Percentiles rank a stretch among this genome's conserved stretches.
phyloP scores from a whole-genome alignment of 2,329 filamentous ascomycete genomes.

The Ambrosiella beaveri region DNA sequence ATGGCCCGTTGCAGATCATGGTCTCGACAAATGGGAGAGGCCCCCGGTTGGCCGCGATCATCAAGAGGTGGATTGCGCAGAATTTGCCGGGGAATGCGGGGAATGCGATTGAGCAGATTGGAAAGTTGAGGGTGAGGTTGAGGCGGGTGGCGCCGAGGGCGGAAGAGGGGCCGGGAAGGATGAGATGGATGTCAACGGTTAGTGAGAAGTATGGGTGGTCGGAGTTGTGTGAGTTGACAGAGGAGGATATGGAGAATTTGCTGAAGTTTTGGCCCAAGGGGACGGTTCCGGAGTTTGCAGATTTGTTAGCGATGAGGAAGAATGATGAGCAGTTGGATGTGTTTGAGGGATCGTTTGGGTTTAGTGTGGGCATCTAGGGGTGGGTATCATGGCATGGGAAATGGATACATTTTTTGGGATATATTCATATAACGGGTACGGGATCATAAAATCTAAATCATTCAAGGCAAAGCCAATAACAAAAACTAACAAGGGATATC shows the following conservation, averaged over 20 bases:
- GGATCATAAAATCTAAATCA: neutral
- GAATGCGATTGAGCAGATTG: conserved; percentile 70
- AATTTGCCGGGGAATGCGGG: conserved; percentile 64
- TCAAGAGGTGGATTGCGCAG: conserved; percentile 64
- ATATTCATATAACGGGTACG: neutral
- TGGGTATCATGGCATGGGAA: neutral
- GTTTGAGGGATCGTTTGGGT: conserved; percentile 43
- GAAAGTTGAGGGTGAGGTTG: conserved; percentile 60
- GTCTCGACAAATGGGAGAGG: conserved; percentile 97
- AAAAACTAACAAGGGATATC: neutral
- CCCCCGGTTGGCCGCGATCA: conserved; percentile 72
- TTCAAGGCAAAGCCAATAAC: neutral
- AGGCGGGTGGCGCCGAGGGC: conserved; percentile 54
- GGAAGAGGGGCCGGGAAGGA: conserved; percentile 67
- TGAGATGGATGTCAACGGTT: conserved; percentile 90
- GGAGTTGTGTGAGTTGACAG: conserved; percentile 65
- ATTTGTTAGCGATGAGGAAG: conserved; percentile 36
- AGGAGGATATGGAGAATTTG: conserved; percentile 71
- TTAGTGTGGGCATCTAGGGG: conserved; percentile 29
- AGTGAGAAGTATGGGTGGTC: conserved; percentile 77
- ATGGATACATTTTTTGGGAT: neutral
- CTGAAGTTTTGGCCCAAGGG: conserved; percentile 51
- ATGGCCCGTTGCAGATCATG: conserved; percentile 94
- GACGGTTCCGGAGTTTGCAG: conserved; percentile 37
- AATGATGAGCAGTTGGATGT: conserved; percentile 31